Base-by-base conservation (phyloP, 2,329 filamentous ascomycete species). In the Helotiales sp. region DNA sequence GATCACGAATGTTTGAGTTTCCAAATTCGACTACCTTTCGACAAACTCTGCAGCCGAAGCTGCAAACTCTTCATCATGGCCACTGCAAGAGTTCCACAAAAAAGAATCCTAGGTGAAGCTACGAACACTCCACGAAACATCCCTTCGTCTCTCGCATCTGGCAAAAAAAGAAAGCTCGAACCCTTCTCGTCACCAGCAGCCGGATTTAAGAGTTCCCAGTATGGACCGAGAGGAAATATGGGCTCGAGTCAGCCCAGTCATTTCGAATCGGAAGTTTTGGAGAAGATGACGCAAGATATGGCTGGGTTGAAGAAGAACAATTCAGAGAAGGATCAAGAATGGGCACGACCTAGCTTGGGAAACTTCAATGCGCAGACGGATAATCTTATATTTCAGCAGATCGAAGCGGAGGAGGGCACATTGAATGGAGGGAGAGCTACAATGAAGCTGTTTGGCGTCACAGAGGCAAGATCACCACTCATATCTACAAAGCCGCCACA, bases 271-370 rank as follows among this genome's bases (percentile, higher is more conserved):
- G 93, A 97, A 77, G 93, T 97, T 1, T 85, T 99, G 69, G 95
- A 97, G 84, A 97, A 97, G 83, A 87, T 99, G 80, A 96, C 93
- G 69, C 95, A 98, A 80, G 93, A 97, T 77, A 94, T 98, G 69
- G 90, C 87, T 26, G 91, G 90, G 22, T 84, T 96, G 72, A 97
- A 94, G 83, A 86, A 92, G 75, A 92, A 86, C 79, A 98, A 96
- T 79, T 86, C 92, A 1, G 96, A 99, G 77, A 96, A 90, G 78
- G 95, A 98, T 78, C 96, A 99, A 79, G 86, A 93, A 77, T 99
- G 96, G 96, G 89, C 91, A 57, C 83, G 90, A 61, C 90, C 90
- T 17, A 79, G 80, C 32, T 77, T 93, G 32, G 82, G 82, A 24
- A 82, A 85, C 72, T 91, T 91, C 75, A 82, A 90, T 67, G 84